Base-by-base conservation (phyloP, 345 rosid species). In the Hibiscus trionum region DNA sequence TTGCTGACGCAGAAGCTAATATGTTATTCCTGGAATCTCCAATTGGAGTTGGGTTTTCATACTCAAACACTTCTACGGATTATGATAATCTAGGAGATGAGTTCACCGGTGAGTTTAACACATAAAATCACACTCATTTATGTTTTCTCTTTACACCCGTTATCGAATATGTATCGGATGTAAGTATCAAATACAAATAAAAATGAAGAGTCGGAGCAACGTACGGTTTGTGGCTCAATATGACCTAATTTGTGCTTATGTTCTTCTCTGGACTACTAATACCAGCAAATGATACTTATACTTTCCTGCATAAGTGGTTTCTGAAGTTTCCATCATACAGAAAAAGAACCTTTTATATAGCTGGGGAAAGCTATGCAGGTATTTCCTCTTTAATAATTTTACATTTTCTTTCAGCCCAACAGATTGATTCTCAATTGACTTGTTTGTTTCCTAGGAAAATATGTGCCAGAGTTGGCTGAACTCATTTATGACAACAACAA, bases 311-410 rank as follows among this genome's bases (percentile, higher is more conserved):
- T 62, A 80, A 76, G 33, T 93, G 98, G 98, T 81, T 91, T 73
- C 67, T 82, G 73, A 87, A 83, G 82, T 93, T 89, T 76, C 98
- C 97, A 24, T 72, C 84, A 3, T 91, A 88, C 72, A 85, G 73
- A 76, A 73, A 56, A 0, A 78, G 85, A 58, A 60, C 77, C 0
- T 90, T 93, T 77, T 91, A 90, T 73, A 86, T 93, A 62, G 98
- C 98, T 3, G 97, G 98, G 58, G 97, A 93, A 82, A 90, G 98
- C 84, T 93, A 93, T 76, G 93, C 98, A 74, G 98, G 98, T 93
- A 72, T 29, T 71, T 50, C 7, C 16, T 50, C 12, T 14, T 35
- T 31, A 24, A 29, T 39, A 29, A 72, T 4, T 6, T 4, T 9
- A 17, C 31, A 17, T 71, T 66, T 9, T 57, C 50, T 60, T 72